Conservation (phyloP, 306 rosid species). For the Sesbania bispinosa region DNA sequence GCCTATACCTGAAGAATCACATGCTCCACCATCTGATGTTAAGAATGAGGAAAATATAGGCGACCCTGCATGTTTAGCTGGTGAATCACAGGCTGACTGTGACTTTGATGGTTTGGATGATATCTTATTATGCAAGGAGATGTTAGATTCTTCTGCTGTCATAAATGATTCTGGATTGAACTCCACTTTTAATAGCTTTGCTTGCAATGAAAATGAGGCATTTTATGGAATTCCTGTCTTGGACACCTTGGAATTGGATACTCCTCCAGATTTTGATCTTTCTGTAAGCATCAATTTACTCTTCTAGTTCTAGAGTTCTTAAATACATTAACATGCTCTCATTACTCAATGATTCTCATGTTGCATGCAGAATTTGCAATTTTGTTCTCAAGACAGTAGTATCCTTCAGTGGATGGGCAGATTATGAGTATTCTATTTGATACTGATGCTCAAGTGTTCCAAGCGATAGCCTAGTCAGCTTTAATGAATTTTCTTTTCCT, state of each 20-base stretch:
- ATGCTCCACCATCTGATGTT: conserved; percentile 26
- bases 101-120: conserved; percentile 41
- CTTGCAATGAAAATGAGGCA: conserved; percentile 6
- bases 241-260: conserved; percentile 47
- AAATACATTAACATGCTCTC: neutral
- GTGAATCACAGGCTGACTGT: conserved; percentile 59
- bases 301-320: conserved; percentile 1
- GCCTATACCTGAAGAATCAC: conserved; percentile 14
- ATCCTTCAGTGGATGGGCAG: conserved; percentile 48
- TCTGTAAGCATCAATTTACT: conserved; percentile 47
- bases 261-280: conserved; percentile 69
- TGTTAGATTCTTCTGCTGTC: conserved; percentile 25
- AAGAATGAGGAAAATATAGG: conserved; percentile 20
- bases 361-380: conserved; percentile 53
- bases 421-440: conserved; percentile 26
- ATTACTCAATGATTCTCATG: neutral
- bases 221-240: conserved; percentile 45
- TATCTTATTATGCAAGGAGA: conserved; percentile 57
- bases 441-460: neutral
- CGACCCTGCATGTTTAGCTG: conserved; percentile 51
- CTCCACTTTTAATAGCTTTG: conserved; percentile 14
- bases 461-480: too few species aligned
- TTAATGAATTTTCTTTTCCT: too few species aligned
- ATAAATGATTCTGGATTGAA: conserved; percentile 21
- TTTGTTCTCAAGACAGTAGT: conserved; percentile 62